These are phyloP conservation scores for Tylopilus vinaceipallidus DNA, from an alignment of 768 basidiomycete genomes.

Conservation along the genomic window DNA sequence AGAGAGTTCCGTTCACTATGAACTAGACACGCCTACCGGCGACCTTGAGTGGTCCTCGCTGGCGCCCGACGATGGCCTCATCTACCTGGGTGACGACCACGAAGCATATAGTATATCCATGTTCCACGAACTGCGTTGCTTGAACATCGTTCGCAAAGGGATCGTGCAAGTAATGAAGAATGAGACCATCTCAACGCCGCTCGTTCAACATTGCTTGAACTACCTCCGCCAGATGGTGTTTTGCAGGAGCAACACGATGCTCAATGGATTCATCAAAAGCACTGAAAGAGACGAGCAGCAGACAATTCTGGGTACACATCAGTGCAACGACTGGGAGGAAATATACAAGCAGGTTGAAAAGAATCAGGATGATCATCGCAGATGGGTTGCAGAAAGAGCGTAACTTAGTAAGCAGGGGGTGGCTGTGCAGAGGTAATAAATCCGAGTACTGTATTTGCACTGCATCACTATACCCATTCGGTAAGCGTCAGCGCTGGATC, in stretches of 20 bases:
- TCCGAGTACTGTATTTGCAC: too few species aligned
- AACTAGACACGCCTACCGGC: not conserved
- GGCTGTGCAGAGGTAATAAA: too few species aligned
- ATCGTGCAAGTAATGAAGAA: not conserved
- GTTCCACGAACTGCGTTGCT: constrained; percentile 4
- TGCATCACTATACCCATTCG: too few species aligned
- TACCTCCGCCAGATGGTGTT: constrained; percentile 6
- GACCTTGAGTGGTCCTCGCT: not conserved
- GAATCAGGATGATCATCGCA: not conserved
- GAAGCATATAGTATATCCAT: not conserved
- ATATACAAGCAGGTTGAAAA: not conserved
- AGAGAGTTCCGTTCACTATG: not conserved
- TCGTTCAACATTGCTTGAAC: constrained; percentile 4
- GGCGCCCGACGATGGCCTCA: not conserved
- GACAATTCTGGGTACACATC: not conserved
- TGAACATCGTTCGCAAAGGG: constrained; percentile 1
- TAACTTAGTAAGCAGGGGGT: too few species aligned
- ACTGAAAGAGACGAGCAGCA: not conserved
- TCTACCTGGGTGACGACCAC: not conserved
- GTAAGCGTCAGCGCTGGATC: too few species aligned
- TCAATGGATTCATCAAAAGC: not conserved
- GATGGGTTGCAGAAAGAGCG: not conserved
- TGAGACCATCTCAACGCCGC: not conserved
- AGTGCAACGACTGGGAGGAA: constrained; percentile 1
- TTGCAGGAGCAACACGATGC: constrained; percentile 5